Percentiles rank a stretch among this genome's conserved stretches.
phyloP scores from a whole-genome alignment of 2,329 filamentous ascomycete genomes.

The Botrytis cinerea region DNA sequence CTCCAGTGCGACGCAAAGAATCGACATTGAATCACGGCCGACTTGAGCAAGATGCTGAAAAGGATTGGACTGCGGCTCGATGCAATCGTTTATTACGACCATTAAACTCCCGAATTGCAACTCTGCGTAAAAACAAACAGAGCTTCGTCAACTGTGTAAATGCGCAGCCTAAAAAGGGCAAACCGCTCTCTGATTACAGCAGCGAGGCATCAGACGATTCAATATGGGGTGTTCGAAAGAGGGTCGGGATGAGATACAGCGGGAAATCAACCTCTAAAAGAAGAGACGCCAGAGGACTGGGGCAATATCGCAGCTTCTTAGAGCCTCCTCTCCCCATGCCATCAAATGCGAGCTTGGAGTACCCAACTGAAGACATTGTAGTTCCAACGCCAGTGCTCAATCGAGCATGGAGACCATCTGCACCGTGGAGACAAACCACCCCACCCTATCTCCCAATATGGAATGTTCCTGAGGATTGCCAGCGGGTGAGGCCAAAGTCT shows the following conservation, averaged over 20 bases:
- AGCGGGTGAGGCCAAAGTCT: neutral
- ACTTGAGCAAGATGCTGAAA: constrained; percentile 30
- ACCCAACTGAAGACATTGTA: constrained; percentile 36
- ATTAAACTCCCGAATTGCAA: constrained; percentile 47
- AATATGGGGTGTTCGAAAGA: constrained; percentile 30
- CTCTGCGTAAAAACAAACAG: constrained; percentile 43
- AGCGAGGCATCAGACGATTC: neutral
- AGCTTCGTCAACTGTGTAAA: constrained; percentile 14
- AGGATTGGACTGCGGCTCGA: constrained; percentile 47
- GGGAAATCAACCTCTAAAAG: constrained; percentile 27
- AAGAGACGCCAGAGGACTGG: constrained; percentile 21
- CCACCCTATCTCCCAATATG: constrained; percentile 6
- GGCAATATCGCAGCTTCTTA: neutral
- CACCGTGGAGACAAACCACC: neutral
- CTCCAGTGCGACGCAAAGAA: constrained; percentile 37
- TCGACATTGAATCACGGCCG: constrained; percentile 32
- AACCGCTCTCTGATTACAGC: neutral
- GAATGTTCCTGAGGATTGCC: neutral
- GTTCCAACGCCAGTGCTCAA: constrained; percentile 41
- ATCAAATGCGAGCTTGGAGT: neutral
- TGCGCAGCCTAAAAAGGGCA: constrained; percentile 20
- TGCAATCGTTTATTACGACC: constrained; percentile 49
- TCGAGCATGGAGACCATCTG: constrained; percentile 28
- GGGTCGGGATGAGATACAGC: constrained; percentile 39
- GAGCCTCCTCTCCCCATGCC: neutral